A percentile compares a stretch with the other conserved stretches of the same genome.
These are phyloP conservation scores for Diplodia corticola DNA, from an alignment of 2,329 filamentous ascomycete species.

Conservation along the genomic window DNA sequence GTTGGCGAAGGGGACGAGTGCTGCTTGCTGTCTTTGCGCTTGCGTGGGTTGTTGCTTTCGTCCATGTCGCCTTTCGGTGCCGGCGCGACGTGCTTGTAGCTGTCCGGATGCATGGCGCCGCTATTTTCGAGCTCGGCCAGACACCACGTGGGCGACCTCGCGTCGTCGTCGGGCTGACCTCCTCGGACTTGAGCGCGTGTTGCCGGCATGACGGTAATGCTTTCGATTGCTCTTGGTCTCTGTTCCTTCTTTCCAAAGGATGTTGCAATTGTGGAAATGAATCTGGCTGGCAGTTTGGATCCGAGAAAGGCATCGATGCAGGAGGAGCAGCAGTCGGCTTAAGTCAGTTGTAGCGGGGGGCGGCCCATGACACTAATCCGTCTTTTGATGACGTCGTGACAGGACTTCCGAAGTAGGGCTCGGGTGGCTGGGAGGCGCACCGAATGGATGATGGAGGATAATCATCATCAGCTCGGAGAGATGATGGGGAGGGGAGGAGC, in stretches of 20 bases:
- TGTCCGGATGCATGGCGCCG: constrained; percentile 6
- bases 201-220: not conserved
- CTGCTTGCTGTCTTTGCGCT: not conserved
- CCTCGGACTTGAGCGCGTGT: not conserved
- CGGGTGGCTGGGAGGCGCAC: not conserved
- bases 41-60: not conserved
- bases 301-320: not conserved
- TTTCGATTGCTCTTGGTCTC: not conserved
- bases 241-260: too few species aligned
- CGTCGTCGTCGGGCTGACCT: not conserved
- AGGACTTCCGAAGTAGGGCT: not conserved
- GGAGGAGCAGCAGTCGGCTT: not conserved
- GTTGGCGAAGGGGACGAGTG: not conserved
- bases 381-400: not conserved
- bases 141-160: not conserved
- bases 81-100: not conserved
- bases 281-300: too few species aligned
- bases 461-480: too few species aligned
- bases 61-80: not conserved
- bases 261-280: too few species aligned
- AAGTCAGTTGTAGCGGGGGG: not conserved
- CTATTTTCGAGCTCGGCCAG: constrained; percentile 4
- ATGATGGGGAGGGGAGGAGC: not conserved
- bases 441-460: not conserved
- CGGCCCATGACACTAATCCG: not conserved